Base-by-base conservation (phyloP, 148 eudicot species). In the Limonium bicolor region DNA sequence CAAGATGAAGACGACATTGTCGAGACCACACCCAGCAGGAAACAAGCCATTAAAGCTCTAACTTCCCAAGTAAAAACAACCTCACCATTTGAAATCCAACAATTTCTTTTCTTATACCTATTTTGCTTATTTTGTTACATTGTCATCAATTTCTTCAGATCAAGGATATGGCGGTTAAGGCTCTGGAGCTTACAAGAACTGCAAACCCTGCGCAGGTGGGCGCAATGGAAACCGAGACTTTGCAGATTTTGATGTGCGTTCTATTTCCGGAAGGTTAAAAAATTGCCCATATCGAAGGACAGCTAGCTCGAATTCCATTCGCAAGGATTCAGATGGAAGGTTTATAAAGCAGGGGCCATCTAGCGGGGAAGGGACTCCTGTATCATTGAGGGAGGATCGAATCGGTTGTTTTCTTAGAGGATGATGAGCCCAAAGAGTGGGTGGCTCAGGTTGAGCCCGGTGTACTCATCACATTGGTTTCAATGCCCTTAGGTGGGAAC, bases 391-490 rank as follows among this genome's bases (percentile, higher is more conserved):
- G 95, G 14, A 69, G 99, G 28, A 70, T 74, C 0, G 95, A 80
- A 38, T 75, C 87, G 0, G 68, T 69, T 4, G 72, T 71, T 73
- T 77, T 84, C 31, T 48, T 72, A 64, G 93, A 72, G 64, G 99
- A 84, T 38, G 94, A 83, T 55, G 85, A 78, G 70, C 69, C 81
- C 10, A 80, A 78, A 58, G 99, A 90, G 55, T 90, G 99, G 99
- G 85, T 85, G 41, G 99, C 99, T 22, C 99, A 84, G 51, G 93
- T 90, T 38, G 99, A 90, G 73, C 99, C 97, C 13, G 95, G 99
- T 42, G 95, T 90, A 22, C 66, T 90, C 1, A 90, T 90, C 39
- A 90, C 93, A n/a, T 90, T 90, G 37, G 76, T 80, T 56, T 74
- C 97, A 2, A 56, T 90, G 69, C 75, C 72, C 25, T 66, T 69